Base-by-base conservation (phyloP, 352 stramenopile species). In the Vaucheria bursata region DNA sequence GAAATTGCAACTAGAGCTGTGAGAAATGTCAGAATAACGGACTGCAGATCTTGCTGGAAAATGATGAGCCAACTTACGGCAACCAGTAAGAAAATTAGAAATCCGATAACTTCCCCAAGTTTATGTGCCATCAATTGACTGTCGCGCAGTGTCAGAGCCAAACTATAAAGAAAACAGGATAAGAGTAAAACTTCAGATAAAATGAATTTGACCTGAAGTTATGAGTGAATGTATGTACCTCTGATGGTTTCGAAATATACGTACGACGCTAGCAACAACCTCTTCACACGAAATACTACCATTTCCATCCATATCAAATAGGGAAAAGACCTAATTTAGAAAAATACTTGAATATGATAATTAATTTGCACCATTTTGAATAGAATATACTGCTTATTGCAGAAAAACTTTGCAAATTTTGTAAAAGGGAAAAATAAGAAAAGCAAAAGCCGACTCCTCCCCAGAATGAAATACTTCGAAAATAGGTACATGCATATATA, bases 1-100 rank as follows among this genome's bases (percentile, higher is more conserved):
- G 76, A 81, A 37, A 81, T 50, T 36, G 65, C 76, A 39, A 81
- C 75, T 1, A 81, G 68, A 53, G 78, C 74, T 29, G 76, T 69
- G 0, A 71, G 34, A 40, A 81, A 81, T 8, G 76, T 81, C 39
- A 81, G 0, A 39, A 59, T 81, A 0, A 81, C 52, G 0, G 68
- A 38, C 0, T 74, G 29, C 32, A 81, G 59, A 37, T 81, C 76
- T 2, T n/a, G 34, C 4, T 71, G 70, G 67, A 68, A 81, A 50
- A 81, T 81, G 0, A 31, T 68, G 38, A 81, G 35, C 76, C 76
- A 81, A 33, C 77, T 69, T 18, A 80, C 35, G 40, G 78, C 73
- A 32, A 80, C 32, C 1, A n/a, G 32, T 39, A 80, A 71, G 75
- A 80, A 45, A 25, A 80, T 78, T 12, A 67, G 59, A 12, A 25